phyloP scores from a whole-genome alignment of 2,329 filamentous ascomycete species.

The Nothophaeocryptopus gaeumannii region DNA sequence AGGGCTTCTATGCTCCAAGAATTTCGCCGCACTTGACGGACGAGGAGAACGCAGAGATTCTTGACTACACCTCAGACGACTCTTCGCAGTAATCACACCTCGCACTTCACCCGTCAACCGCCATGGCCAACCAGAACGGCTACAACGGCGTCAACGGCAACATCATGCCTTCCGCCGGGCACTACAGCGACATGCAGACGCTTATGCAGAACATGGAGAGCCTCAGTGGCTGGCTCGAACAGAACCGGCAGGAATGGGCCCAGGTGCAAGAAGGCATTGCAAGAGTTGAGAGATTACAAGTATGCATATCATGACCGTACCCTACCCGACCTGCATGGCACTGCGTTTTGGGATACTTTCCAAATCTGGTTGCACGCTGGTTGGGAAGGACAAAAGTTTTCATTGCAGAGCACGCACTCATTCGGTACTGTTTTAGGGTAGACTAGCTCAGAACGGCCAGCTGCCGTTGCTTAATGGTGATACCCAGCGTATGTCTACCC shows the following conservation, averaged over 20 bases:
- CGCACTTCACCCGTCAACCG: conserved; percentile 4
- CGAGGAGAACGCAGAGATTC: too few relatives aligned
- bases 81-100: not conserved
- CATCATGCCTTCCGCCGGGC: conserved; percentile 37
- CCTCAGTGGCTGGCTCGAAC: conserved; percentile 34
- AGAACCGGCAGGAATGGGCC: conserved; percentile 36
- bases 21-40: too few relatives aligned
- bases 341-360: too few relatives aligned
- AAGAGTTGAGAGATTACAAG: conserved; percentile 30
- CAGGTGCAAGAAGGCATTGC: conserved; percentile 34
- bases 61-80: too few relatives aligned
- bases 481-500: conserved; percentile 22
- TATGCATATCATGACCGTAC: conserved; percentile 7
- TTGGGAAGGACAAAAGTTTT: not conserved
- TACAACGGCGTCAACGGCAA: conserved; percentile 28
- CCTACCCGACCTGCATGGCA: too few relatives aligned
- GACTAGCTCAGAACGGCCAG: conserved; percentile 23
- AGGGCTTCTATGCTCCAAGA: too few relatives aligned
- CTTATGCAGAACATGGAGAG: conserved; percentile 38
- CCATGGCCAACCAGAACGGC: conserved; percentile 30
- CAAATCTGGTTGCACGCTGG: too few relatives aligned
- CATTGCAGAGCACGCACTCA: conserved; percentile 7
- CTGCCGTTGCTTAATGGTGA: conserved; percentile 23
- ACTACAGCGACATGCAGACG: conserved; percentile 39
- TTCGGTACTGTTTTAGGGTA: conserved; percentile 14